Base-by-base conservation (phyloP, 306 rosid genomes). In the Cicer judaicum region DNA sequence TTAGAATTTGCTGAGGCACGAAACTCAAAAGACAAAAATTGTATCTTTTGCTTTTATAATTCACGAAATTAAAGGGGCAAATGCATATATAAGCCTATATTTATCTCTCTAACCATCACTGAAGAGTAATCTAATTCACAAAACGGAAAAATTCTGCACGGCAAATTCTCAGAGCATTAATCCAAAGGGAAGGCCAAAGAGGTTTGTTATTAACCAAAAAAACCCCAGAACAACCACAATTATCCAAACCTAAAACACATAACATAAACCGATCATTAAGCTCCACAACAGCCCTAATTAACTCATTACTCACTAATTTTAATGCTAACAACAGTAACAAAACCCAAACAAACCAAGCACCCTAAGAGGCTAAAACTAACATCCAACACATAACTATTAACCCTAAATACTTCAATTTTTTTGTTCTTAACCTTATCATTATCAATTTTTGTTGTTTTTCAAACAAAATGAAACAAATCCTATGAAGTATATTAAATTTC, bases 261-360 rank as follows among this genome's bases (percentile, higher is more conserved):
- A 29, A 62, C 41, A 71, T 55, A 44, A 53, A 16, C 8, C n/a
- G 48, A 44, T 18, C 78, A 34, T 9, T 72, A 12, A 64, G 56
- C 19, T 53, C 68, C 43, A 34, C 8, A n/a, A 6, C 53, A 54
- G 9, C 21, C 79, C 57, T 78, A 72, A 64, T 64, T 55, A 55
- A 43, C 6, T 18, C 54, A 56, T 12, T 64, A 62, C 69, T 21
- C 75, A 60, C 56, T 36, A 48, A 40, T 14, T 46, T 64, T 19
- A 7, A 56, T 16, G 8, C 21, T 24, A 82, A 72, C 36, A 36
- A 12, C 39, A 56, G 10, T 4, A 38, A 13, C 24, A 77, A 21
- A 80, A 67, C 70, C 76, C 47, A 66, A 56, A 75, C 13, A 2
- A 64, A 16, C 67, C 29, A 72, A 72, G 5, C 74, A 59, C 61